These are phyloP conservation scores for Mucuna pruriens DNA, from an alignment of 306 rosid genomes.

Conservation along the genomic window DNA sequence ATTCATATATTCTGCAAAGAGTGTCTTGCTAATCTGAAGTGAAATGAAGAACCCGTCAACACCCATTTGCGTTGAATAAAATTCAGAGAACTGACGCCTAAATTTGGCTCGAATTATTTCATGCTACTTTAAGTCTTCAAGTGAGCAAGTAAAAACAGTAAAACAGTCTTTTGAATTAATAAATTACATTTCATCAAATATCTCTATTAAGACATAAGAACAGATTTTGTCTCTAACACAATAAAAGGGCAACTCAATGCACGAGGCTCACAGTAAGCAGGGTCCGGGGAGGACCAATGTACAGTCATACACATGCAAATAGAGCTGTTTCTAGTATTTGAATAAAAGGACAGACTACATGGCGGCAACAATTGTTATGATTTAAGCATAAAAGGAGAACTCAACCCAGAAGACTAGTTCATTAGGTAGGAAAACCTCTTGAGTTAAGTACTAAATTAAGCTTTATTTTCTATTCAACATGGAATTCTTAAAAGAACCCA, in stretches of 20 bases:
- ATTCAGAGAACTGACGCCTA: slow-evolving; percentile 2
- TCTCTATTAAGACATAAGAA: slow-evolving; percentile 4
- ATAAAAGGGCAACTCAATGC: background rate
- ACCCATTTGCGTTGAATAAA: slow-evolving; percentile 5
- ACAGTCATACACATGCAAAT: background rate
- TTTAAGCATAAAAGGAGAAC: no score
- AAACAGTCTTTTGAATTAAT: slow-evolving; percentile 6
- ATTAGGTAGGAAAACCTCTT: no score
- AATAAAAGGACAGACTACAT: no score
- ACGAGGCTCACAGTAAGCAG: background rate
- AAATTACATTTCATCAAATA: slow-evolving; percentile 17
- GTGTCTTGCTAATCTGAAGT: slow-evolving; percentile 91
- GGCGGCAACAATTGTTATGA: no score
- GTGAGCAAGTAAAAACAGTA: slow-evolving; percentile 6
- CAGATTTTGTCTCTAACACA: background rate
- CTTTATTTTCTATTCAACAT: no score
- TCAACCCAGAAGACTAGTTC: no score
- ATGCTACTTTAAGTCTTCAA: slow-evolving; percentile 24
- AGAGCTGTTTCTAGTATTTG: background rate
- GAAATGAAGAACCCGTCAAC: slow-evolving; percentile 36
- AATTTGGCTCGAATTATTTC: slow-evolving; percentile 24
- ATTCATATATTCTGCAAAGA: slow-evolving; percentile 66
- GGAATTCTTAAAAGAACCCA: no score
- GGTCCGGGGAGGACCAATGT: background rate
- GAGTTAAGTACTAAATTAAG: no score